These are phyloP conservation scores for Geum urbanum DNA, from an alignment of 306 rosid genomes.

Conservation along the genomic window DNA sequence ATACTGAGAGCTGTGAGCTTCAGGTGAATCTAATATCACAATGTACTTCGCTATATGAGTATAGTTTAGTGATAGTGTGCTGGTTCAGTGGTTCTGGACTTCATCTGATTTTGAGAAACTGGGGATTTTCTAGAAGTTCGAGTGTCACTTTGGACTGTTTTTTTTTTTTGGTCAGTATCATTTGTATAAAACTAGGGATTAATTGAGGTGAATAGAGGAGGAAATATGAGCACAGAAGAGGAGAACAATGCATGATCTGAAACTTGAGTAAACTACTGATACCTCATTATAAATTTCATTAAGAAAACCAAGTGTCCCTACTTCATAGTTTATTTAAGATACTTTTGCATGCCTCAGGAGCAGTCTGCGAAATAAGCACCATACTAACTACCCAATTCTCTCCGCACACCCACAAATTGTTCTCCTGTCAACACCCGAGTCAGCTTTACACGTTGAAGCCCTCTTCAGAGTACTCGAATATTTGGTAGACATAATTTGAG, in stretches of 20 bases:
- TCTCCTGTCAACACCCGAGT: conserved; percentile 65
- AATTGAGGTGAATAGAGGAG: too few species aligned
- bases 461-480: conserved; percentile 22
- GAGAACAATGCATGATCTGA: too few species aligned
- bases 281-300: conserved; percentile 40
- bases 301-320: conserved; percentile 41
- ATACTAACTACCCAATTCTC: conserved; percentile 66
- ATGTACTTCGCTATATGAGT: too few species aligned
- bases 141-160: too few species aligned
- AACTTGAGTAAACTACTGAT: conserved; percentile 26
- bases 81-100: too few species aligned
- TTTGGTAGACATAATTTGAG: conserved; percentile 28
- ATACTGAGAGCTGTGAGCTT: too few species aligned
- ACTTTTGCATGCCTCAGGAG: conserved; percentile 46
- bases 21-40: too few species aligned
- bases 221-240: background rate
- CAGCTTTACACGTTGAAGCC: conserved; percentile 70
- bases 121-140: too few species aligned
- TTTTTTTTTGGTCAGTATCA: too few species aligned
- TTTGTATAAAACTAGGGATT: too few species aligned
- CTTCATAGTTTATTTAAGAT: conserved; percentile 55
- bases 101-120: too few species aligned
- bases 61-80: too few species aligned
- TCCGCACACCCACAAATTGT: conserved; percentile 34
- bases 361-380: conserved; percentile 40